Evolutionary conservation across 805 yeast species (phyloP).

Genomic region (Yamadazyma phyllophila): DNA sequence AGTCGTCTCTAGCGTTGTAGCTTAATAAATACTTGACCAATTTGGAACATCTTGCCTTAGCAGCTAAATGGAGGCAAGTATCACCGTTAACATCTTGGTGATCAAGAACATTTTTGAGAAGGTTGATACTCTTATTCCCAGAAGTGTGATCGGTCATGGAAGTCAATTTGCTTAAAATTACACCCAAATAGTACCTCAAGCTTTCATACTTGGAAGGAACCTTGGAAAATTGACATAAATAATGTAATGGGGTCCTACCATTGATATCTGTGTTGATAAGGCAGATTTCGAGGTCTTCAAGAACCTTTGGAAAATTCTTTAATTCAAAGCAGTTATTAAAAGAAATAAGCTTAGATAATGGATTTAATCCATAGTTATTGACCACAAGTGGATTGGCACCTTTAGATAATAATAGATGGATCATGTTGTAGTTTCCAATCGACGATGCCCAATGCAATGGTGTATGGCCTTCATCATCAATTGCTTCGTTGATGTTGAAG

Average conservation of each 20-base stretch:
- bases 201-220: slow-evolving; percentile 70
- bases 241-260: slow-evolving; percentile 81
- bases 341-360: slow-evolving; percentile 77
- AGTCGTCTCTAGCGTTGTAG: slow-evolving; percentile 73
- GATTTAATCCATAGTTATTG: slow-evolving; percentile 73
- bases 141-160: slow-evolving; percentile 34
- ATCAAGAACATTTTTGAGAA: slow-evolving; percentile 61
- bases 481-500: slow-evolving; percentile 69
- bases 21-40: slow-evolving; percentile 79
- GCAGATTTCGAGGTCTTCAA: slow-evolving; percentile 73
- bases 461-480: slow-evolving; percentile 93
- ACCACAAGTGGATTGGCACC: slow-evolving; percentile 66
- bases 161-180: slow-evolving; percentile 68
- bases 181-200: slow-evolving; percentile 78
- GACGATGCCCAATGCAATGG: slow-evolving; percentile 98
- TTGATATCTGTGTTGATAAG: slow-evolving; percentile 73
- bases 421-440: slow-evolving; percentile 79
- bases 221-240: slow-evolving; percentile 69
- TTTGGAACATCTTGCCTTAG: slow-evolving; percentile 61
- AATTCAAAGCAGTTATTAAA: slow-evolving; percentile 86
- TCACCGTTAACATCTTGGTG: slow-evolving; percentile 82
- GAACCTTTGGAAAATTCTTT: slow-evolving; percentile 73
- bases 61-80: slow-evolving; percentile 80
- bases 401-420: slow-evolving; percentile 68
- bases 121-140: slow-evolving; percentile 50